These are phyloP conservation scores for Beauveria sp. DNA, from an alignment of 2,329 filamentous ascomycete species.

Conservation along the genomic window DNA sequence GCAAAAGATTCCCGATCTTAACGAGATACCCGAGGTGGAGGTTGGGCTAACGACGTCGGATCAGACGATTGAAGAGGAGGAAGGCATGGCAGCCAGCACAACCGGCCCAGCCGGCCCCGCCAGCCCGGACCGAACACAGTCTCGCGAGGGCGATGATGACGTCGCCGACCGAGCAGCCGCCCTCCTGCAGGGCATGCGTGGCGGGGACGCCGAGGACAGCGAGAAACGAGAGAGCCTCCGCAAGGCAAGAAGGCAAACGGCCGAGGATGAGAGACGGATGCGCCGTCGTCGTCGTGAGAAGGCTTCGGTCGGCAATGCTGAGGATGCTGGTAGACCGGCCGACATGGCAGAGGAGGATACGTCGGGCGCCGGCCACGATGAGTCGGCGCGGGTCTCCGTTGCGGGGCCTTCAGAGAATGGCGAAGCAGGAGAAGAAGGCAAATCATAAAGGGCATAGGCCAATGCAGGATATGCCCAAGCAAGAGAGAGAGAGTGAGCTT, in stretches of 20 bases:
- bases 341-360: conserved; percentile 19
- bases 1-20: conserved; percentile 69
- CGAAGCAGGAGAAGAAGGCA: conserved; percentile 12
- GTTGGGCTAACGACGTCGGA: conserved; percentile 26
- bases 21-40: conserved; percentile 53
- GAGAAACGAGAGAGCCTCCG: conserved; percentile 55
- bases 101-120: conserved; percentile 50
- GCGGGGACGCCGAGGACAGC: conserved; percentile 50
- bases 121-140: conserved; percentile 23
- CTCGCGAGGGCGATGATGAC: conserved; percentile 53
- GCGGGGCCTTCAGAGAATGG: not conserved
- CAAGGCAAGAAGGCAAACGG: conserved; percentile 57
- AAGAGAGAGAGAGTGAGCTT: not conserved
- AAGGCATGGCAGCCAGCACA: conserved; percentile 23
- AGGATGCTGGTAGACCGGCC: conserved; percentile 15
- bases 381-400: not conserved
- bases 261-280: conserved; percentile 67
- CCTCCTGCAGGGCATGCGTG: conserved; percentile 75
- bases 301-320: conserved; percentile 30
- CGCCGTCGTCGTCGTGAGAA: conserved; percentile 61
- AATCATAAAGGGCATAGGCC: not conserved
- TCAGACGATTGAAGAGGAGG: conserved; percentile 39
- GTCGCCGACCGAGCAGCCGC: conserved; percentile 79
- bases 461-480: too few species aligned
- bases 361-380: conserved; percentile 12